Percentiles rank a stretch among this genome's conserved stretches.
Evolutionary conservation across 1,139 yeast species (phyloP).

Genomic region (Meyerozyma guilliermondii): DNA sequence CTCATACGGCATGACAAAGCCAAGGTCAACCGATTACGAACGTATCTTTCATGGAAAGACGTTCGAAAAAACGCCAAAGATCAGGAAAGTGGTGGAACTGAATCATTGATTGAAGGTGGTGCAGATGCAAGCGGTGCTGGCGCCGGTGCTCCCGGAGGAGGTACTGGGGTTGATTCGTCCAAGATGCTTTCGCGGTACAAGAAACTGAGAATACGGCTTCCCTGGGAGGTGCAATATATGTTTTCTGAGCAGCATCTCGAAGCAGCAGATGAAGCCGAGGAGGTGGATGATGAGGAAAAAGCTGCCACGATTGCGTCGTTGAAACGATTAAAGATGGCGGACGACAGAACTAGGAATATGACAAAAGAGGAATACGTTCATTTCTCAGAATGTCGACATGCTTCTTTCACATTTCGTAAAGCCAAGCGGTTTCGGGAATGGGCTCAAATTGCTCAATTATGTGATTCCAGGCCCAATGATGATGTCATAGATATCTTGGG

Average conservation of each 20-base stretch:
- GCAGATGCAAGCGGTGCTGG: constrained; percentile 27
- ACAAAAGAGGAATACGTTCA: constrained; percentile 96
- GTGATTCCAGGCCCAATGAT: constrained; percentile 91
- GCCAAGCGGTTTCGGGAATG: constrained; percentile 92
- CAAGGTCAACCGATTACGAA: constrained; percentile 83
- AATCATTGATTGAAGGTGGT: constrained; percentile 40
- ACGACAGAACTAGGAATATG: constrained; percentile 89
- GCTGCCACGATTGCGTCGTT: constrained; percentile 88
- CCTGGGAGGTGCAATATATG: constrained; percentile 96
- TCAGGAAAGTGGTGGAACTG: constrained; percentile 82
- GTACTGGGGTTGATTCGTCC: constrained; percentile 39
- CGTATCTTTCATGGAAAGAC: constrained; percentile 95
- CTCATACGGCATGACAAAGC: constrained; percentile 91
- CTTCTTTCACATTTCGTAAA: constrained; percentile 91
- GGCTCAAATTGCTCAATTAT: constrained; percentile 82
- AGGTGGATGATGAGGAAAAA: constrained; percentile 79
- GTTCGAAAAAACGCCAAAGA: constrained; percentile 96
- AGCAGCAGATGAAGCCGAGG: constrained; percentile 73
- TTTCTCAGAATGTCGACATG: constrained; percentile 98
- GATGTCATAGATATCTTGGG: constrained; percentile 96
- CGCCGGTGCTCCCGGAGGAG: constrained; percentile 24
- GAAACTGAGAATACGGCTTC: constrained; percentile 76
- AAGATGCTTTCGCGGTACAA: constrained; percentile 66
- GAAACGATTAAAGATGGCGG: constrained; percentile 86
- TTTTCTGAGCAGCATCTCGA: constrained; percentile 85